phyloP scores from a whole-genome alignment of 73 alveolate species.

The Uronychia setigera region DNA sequence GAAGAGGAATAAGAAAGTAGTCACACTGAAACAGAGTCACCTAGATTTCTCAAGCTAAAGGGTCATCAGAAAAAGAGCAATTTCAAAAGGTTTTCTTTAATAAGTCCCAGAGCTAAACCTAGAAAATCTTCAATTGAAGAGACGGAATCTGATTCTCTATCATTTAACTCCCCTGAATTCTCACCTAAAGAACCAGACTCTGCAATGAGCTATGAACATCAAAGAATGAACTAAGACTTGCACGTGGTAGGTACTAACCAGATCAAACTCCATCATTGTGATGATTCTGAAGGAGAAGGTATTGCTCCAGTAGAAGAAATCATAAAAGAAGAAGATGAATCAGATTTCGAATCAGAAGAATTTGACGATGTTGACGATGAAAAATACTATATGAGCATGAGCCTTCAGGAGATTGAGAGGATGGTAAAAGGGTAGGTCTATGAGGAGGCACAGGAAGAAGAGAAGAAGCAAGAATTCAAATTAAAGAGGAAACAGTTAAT shows the following conservation, averaged over 20 bases:
- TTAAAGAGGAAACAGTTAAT: too few species aligned
- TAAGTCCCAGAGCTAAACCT: too few species aligned
- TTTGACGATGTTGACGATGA: background rate
- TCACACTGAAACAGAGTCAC: too few species aligned
- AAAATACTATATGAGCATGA: background rate
- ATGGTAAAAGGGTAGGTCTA: background rate
- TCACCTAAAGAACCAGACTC: background rate
- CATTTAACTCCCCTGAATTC: background rate
- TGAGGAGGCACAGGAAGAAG: background rate
- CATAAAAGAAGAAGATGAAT: background rate
- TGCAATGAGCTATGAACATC: background rate
- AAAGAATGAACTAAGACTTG: background rate
- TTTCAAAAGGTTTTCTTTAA: too few species aligned
- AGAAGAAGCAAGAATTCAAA: background rate
- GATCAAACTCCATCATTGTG: background rate
- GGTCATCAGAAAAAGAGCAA: too few species aligned
- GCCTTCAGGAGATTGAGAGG: background rate
- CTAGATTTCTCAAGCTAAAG: too few species aligned
- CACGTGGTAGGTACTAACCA: background rate
- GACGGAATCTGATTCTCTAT: too few species aligned
- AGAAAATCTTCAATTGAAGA: background rate
- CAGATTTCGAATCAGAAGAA: background rate
- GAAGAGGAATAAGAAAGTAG: too few species aligned
- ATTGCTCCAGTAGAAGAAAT: too few species aligned
- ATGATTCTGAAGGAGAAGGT: too few species aligned